Evolutionary conservation across 768 basidiomycete species (phyloP), one percentile per base, ranked within the genome.

Genomic region (Phaffia australis): DNA sequence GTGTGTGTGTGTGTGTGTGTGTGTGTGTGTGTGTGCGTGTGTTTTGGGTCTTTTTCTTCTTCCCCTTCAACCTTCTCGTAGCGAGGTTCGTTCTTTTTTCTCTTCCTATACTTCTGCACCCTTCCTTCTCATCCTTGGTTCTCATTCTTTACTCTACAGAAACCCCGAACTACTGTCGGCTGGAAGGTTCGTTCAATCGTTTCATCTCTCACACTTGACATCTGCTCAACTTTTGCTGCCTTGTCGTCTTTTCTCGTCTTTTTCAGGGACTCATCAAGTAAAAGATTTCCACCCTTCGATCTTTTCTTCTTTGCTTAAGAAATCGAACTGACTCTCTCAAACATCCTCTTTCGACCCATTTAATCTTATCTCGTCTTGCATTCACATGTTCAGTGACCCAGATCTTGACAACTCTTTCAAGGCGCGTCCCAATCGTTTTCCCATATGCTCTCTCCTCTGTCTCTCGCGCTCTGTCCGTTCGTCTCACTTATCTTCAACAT

Each of bases 111-210:
- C 49, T 51, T 49, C 27, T 7, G 18, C 71, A 67, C 42, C 60
- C 60, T 27, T 51, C 32, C 72, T 54, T 54, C 56, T 30, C 64
- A 56, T 63, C 65, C 72, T 66, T 70, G 75, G n/a, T n/a, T n/a
- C n/a, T n/a, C n/a, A n/a, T n/a, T n/a, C n/a, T n/a, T n/a, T n/a
- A n/a, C n/a, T n/a, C n/a, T n/a, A n/a, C 46, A 94, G 84, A 94
- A 97, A 85, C 95, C 92, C 0, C 83, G 94, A 65, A 98, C 94
- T 32, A 98, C 92, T 1, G 92, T 97, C 57, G 93, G 93, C 71
- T 97, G 89, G 69, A 63, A n/a, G n/a, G n/a, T n/a, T n/a, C n/a
- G n/a, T n/a, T n/a, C n/a, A n/a, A n/a, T n/a, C n/a, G n/a, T 27
- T 47, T 55, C 15, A 25, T 6, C 48, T 21, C 59, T 51, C 42